A percentile compares a stretch with the other conserved stretches of the same genome.
Conservation (phyloP, 1,284 basidiomycete species). For the Leccinum cinnamomeum region DNA sequence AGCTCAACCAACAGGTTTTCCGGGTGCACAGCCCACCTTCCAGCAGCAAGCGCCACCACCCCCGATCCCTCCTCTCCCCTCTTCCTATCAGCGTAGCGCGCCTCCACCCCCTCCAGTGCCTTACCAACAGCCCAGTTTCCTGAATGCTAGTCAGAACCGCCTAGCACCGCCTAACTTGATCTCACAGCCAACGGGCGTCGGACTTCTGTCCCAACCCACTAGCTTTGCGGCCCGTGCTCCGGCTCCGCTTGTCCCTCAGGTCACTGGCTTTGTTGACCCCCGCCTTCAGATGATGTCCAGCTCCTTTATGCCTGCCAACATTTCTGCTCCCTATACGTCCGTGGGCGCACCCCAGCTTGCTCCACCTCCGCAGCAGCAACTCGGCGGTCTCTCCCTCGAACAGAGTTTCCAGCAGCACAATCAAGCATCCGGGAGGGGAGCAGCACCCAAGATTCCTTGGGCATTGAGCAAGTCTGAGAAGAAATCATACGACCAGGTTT, state of each 20-base stretch:
- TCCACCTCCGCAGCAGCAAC: constrained; percentile 56
- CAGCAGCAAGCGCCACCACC: constrained; percentile 53
- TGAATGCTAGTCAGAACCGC: constrained; percentile 41
- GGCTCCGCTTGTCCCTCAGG: constrained; percentile 67
- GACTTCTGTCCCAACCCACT: constrained; percentile 22
- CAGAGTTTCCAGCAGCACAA: constrained; percentile 82
- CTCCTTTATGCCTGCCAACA: constrained; percentile 82
- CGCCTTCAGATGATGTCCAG: constrained; percentile 82
- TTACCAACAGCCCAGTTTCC: constrained; percentile 48
- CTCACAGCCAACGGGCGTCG: constrained; percentile 23
- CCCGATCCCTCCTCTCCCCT: constrained; percentile 45
- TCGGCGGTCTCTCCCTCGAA: constrained; percentile 57
- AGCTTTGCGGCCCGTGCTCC: constrained; percentile 52
- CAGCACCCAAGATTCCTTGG: constrained; percentile 85
- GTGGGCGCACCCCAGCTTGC: constrained; percentile 67
- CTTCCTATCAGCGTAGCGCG: constrained; percentile 61
- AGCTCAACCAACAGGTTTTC: no score
- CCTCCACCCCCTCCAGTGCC: constrained; percentile 40
- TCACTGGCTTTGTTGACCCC: constrained; percentile 84
- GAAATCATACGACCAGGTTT: constrained; percentile 96
- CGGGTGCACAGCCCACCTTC: constrained; percentile 21
- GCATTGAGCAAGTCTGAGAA: constrained; percentile 87
- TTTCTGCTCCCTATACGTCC: constrained; percentile 58
- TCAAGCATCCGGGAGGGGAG: constrained; percentile 64
- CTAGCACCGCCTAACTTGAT: constrained; percentile 48